A percentile compares a stretch with the other conserved stretches of the same genome.
Conservation (phyloP, 306 rosid species). For the Prunus salicina region DNA sequence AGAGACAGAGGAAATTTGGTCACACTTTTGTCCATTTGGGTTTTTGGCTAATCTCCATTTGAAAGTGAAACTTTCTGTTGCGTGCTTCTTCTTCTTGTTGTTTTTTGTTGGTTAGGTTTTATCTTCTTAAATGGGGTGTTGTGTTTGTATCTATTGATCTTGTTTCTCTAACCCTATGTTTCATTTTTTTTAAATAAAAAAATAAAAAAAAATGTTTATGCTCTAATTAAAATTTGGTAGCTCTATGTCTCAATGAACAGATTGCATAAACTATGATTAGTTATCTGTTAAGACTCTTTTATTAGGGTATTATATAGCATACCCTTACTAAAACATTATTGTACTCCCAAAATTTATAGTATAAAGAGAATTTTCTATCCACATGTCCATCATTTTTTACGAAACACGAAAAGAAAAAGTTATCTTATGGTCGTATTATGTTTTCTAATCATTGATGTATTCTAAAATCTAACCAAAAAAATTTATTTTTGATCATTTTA, state of each 20-base stretch:
- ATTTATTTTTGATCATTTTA: too few relatives aligned
- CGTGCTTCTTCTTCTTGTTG: not conserved
- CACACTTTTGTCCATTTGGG: not conserved
- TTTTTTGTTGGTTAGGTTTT: not conserved
- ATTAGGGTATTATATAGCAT: too few relatives aligned
- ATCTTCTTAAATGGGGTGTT: not conserved
- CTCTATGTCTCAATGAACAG: too few relatives aligned
- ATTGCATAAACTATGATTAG: too few relatives aligned
- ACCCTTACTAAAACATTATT: not conserved
- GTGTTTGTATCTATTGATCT: not conserved
- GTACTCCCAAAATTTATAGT: not conserved
- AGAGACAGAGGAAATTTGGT: not conserved
- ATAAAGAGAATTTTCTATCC: not conserved
- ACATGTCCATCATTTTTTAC: not conserved
- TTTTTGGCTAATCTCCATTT: not conserved
- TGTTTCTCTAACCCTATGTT: not conserved
- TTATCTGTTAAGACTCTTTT: too few relatives aligned
- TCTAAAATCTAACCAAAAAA: too few relatives aligned
- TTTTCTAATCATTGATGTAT: not conserved
- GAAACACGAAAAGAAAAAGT: not conserved
- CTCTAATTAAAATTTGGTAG: too few relatives aligned
- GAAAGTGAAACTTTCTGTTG: not conserved
- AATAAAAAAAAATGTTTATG: too few relatives aligned
- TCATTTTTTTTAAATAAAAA: too few relatives aligned
- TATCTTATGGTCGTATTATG: not conserved